Base-by-base conservation (phyloP, 306 rosid species). In the Cicer bijugum region DNA sequence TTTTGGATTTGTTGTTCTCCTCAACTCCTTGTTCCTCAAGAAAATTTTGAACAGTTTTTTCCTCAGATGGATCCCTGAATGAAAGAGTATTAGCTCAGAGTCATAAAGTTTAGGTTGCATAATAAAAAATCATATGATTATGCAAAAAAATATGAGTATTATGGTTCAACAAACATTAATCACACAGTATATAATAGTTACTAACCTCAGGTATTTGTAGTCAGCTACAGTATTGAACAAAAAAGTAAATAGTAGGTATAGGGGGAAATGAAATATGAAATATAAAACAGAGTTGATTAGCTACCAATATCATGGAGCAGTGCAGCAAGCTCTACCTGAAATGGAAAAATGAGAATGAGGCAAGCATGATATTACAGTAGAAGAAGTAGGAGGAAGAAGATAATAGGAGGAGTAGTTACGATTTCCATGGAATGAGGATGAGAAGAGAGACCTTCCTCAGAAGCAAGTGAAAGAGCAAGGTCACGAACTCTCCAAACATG, bases 241-340 rank as follows among this genome's bases (percentile, higher is more conserved):
- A 52, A 2, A 15, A 23, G 19, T 12, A 28, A 45, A 58, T 28
- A 28, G 35, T 28, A 28, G 35, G 35, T 28, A 28, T 28, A 28
- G 35, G 35, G 35, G 5, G 35, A 28, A 28, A 28, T 28, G 35
- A 28, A 28, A 28, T 28, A 28, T 28, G 1, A 28, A 28, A 57
- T 12, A 33, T 6, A 15, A 68, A 66, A 44, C 11, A 8, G 43
- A 19, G 56, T 43, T 43, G 67, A 62, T 56, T 16, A 89, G 96
- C 97, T 74, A 89, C 97, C 96, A 72, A 91, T 86, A 73, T 91
- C 98, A 77, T 89, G 98, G 35, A 93, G 94, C 57, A 93, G 84
- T 35, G 97, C 98, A 66, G 98, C 91, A 79, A 93, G 90, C 79
- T 93, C 97, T 10, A 93, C 85, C 97, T 89, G 90, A 64, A 75